Percentiles rank a stretch among this genome's conserved stretches.
Evolutionary conservation across 805 yeast species (phyloP).

Genomic region (Wickerhamomyces pijperi): DNA sequence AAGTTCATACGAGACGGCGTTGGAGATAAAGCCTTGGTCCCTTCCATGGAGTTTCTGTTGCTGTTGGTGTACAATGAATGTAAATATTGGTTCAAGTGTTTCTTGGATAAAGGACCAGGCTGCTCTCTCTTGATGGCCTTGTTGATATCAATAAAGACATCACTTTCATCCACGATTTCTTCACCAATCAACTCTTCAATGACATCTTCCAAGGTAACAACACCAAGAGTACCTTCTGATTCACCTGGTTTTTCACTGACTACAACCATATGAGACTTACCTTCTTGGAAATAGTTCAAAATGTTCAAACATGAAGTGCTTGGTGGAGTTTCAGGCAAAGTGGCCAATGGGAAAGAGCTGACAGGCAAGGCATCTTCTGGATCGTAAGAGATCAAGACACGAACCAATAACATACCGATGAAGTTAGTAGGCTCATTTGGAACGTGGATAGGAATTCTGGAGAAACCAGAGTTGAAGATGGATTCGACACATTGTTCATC

Average conservation of each 20-base stretch:
- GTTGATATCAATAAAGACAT: conserved; percentile 84
- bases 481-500: conserved; percentile 81
- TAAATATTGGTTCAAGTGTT: conserved; percentile 58
- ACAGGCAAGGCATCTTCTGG: conserved; percentile 94
- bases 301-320: conserved; percentile 91
- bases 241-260: conserved; percentile 82
- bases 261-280: conserved; percentile 94
- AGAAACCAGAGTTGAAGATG: conserved; percentile 87
- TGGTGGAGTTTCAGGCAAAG: conserved; percentile 87
- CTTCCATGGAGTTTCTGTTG: conserved; percentile 32
- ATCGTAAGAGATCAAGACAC: conserved; percentile 88
- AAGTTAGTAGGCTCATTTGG: conserved; percentile 86
- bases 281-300: conserved; percentile 93
- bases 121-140: conserved; percentile 69
- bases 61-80: conserved; percentile 44
- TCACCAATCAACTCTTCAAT: conserved; percentile 96
- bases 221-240: conserved; percentile 79
- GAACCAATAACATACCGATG: conserved; percentile 88
- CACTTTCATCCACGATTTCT: conserved; percentile 93
- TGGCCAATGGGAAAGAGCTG: conserved; percentile 88
- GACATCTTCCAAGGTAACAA: conserved; percentile 91
- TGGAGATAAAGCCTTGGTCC: neutral
- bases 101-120: conserved; percentile 66
- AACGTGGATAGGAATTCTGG: conserved; percentile 86
- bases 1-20: neutral